Evolutionary conservation across 805 yeast genomes (phyloP).

Genomic region (Pichia ethanolica): DNA sequence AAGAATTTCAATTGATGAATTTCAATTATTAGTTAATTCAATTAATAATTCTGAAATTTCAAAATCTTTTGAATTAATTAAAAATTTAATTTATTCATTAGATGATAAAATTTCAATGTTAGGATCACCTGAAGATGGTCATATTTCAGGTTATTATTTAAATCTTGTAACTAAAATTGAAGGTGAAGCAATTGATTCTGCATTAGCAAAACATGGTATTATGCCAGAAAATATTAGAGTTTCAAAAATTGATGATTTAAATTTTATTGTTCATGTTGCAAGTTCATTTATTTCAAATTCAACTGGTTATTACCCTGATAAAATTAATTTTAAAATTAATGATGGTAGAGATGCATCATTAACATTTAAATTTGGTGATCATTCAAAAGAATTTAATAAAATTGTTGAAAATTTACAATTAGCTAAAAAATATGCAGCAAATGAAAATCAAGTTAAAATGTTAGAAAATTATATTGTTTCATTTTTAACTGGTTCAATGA

Average conservation of each 20-base stretch:
- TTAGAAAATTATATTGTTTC: slow-evolving; percentile 58
- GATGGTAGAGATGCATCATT: slow-evolving; percentile 37
- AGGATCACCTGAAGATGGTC: slow-evolving; percentile 77
- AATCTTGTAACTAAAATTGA: slow-evolving; percentile 50
- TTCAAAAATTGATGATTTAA: slow-evolving; percentile 40
- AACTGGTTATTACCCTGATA: slow-evolving; percentile 52
- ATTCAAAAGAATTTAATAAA: slow-evolving; percentile 51
- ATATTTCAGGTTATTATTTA: slow-evolving; percentile 66
- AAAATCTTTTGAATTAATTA: slow-evolving; percentile 36
- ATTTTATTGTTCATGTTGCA: slow-evolving; percentile 61
- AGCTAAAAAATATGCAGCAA: slow-evolving; percentile 62
- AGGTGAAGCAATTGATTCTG: slow-evolving; percentile 57
- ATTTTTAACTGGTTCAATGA: slow-evolving; percentile 75
- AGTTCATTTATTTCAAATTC: slow-evolving; percentile 46
- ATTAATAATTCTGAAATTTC: slow-evolving; percentile 30
- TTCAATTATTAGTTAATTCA: slow-evolving; percentile 40
- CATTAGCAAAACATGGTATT: slow-evolving; percentile 53
- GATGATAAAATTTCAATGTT: slow-evolving; percentile 45
- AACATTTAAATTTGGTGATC: slow-evolving; percentile 70
- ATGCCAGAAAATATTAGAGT: slow-evolving; percentile 80
- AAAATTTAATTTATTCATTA: slow-evolving; percentile 42
- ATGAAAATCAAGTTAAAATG: slow-evolving; percentile 64
- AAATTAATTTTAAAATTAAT: slow-evolving; percentile 28
- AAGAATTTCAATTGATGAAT: slow-evolving; percentile 38
- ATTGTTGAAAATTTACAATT: slow-evolving; percentile 48